These are phyloP conservation scores for Chaetomium globosum DNA, from an alignment of 2,329 filamentous ascomycete species.

Conservation along the genomic window DNA sequence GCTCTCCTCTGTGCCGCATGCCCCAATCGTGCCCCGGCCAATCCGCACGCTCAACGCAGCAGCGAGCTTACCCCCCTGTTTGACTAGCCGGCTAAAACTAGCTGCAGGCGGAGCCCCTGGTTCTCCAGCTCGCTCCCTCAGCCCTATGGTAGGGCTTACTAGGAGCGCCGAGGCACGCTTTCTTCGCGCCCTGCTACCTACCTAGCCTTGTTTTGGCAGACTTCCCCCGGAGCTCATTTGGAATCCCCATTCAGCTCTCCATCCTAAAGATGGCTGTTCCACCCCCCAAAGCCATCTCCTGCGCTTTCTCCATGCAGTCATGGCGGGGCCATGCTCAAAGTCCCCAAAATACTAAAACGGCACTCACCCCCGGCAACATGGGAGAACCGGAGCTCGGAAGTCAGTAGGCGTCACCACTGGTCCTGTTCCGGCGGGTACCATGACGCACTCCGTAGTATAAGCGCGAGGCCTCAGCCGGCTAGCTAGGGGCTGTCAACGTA, in stretches of 20 bases:
- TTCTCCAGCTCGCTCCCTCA: conserved; percentile 17
- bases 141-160: conserved; percentile 28
- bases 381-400: not conserved
- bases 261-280: not conserved
- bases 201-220: not conserved
- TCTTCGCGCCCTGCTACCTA: not conserved
- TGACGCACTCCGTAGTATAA: conserved; percentile 7
- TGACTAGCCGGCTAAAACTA: conserved; percentile 16
- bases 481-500: not conserved
- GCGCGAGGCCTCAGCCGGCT: conserved; percentile 13
- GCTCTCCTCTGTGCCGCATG: conserved; percentile 22
- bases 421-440: not conserved
- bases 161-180: conserved; percentile 1
- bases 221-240: conserved; percentile 1
- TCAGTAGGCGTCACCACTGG: not conserved
- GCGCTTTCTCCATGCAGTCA: conserved; percentile 13
- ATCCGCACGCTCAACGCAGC: conserved; percentile 13
- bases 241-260: not conserved
- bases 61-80: conserved; percentile 8
- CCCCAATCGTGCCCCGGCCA: conserved; percentile 20
- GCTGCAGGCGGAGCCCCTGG: conserved; percentile 14
- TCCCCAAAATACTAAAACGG: not conserved
- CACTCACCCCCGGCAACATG: not conserved
- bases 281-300: not conserved
- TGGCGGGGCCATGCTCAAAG: not conserved